Conservation (phyloP, 768 basidiomycete species). For the Strobilomyces dryophilus region DNA sequence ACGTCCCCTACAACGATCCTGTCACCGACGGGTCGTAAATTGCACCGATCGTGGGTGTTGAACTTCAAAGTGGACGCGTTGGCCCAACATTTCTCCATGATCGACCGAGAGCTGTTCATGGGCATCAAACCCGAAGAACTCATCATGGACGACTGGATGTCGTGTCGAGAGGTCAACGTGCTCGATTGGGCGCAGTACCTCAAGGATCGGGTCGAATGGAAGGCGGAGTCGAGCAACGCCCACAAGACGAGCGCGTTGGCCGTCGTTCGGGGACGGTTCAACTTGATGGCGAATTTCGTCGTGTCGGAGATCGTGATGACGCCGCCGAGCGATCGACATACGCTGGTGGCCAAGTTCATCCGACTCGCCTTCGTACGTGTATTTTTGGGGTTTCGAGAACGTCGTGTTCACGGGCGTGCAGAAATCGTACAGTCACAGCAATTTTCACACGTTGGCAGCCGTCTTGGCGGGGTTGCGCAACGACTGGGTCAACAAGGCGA, state of each 20-base stretch:
- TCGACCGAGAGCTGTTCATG: slow-evolving; percentile 85
- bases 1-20: slow-evolving; percentile 35
- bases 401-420: slow-evolving; percentile 28
- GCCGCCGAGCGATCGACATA: slow-evolving; percentile 55
- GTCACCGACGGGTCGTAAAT: slow-evolving; percentile 36
- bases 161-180: slow-evolving; percentile 57
- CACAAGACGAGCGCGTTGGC: slow-evolving; percentile 70
- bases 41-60: slow-evolving; percentile 73
- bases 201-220: slow-evolving; percentile 68
- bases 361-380: slow-evolving; percentile 75
- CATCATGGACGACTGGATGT: slow-evolving; percentile 69
- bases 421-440: slow-evolving; percentile 79
- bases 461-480: slow-evolving; percentile 73
- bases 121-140: slow-evolving; percentile 85
- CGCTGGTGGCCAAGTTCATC: slow-evolving; percentile 74
- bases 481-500: slow-evolving; percentile 62
- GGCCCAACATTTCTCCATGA: slow-evolving; percentile 79
- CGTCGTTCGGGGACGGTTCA: slow-evolving; percentile 77
- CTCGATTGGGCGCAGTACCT: slow-evolving; percentile 84
- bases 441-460: slow-evolving; percentile 75
- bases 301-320: slow-evolving; percentile 79
- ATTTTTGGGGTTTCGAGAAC: neutral
- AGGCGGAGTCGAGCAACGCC: slow-evolving; percentile 52
- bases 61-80: slow-evolving; percentile 54
- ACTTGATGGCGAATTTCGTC: slow-evolving; percentile 77